A percentile compares a stretch with the other conserved stretches of the same genome.
Evolutionary conservation across 768 basidiomycete species (phyloP).

Genomic region (Russula ochroleuca): DNA sequence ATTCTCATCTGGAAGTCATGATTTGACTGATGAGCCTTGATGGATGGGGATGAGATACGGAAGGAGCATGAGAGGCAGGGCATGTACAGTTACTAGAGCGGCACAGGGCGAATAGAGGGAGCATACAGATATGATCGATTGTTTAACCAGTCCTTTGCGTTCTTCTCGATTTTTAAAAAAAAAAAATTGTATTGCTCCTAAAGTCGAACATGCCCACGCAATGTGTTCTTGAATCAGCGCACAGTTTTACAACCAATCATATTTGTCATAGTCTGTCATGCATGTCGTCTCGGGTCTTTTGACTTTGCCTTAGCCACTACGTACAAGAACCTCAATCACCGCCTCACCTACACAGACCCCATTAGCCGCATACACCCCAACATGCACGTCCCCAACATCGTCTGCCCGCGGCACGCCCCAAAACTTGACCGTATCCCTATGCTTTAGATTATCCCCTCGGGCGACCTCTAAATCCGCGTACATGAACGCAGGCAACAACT

Average conservation of each 20-base stretch:
- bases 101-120: slow-evolving; percentile 12
- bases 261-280: slow-evolving; percentile 12
- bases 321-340: slow-evolving; percentile 26
- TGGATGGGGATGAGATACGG: background rate
- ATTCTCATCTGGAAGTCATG: slow-evolving; percentile 94
- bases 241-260: background rate
- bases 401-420: slow-evolving; percentile 28
- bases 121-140: slow-evolving; percentile 12
- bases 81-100: background rate
- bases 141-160: slow-evolving; percentile 10
- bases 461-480: slow-evolving; percentile 25
- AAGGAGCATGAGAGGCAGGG: background rate
- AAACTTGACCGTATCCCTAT: slow-evolving; percentile 27
- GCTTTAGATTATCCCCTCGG: slow-evolving; percentile 16
- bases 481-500: slow-evolving; percentile 23
- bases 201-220: slow-evolving; percentile 12
- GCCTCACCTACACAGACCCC: slow-evolving; percentile 25
- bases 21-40: slow-evolving; percentile 4
- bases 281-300: background rate
- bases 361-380: slow-evolving; percentile 21
- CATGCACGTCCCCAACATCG: slow-evolving; percentile 26
- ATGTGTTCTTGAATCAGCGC: slow-evolving; percentile 12
- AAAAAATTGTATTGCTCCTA: background rate
- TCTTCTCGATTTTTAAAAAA: background rate
- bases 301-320: slow-evolving; percentile 16